Evolutionary conservation across 306 rosid species (phyloP).

Genomic region (Arachis stenosperma): DNA sequence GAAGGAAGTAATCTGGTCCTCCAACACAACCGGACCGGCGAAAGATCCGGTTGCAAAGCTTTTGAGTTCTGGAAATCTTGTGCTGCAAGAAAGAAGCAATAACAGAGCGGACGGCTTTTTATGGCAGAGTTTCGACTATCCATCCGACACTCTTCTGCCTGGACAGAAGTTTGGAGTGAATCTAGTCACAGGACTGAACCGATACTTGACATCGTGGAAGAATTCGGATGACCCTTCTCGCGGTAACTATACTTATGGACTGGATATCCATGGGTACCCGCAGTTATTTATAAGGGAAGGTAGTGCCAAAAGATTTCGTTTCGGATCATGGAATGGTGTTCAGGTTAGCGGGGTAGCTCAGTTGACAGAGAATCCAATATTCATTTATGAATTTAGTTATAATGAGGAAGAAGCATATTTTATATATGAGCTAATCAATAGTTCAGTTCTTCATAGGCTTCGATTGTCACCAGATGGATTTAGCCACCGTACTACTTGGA

Average conservation of each 20-base stretch:
- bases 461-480: not conserved
- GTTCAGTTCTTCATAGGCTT: not conserved
- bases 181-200: conserved; percentile 26
- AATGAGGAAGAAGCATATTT: not conserved
- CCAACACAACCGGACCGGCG: conserved; percentile 28
- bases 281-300: conserved; percentile 26
- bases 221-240: conserved; percentile 40
- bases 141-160: conserved; percentile 34
- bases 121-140: conserved; percentile 55
- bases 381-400: too few relatives aligned
- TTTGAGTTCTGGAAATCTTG: conserved; percentile 49
- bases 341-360: not conserved
- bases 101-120: not conserved
- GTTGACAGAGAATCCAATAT: not conserved
- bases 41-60: conserved; percentile 40
- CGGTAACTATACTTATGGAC: conserved; percentile 31
- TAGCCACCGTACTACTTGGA: not conserved
- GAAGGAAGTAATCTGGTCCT: conserved; percentile 43
- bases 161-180: conserved; percentile 45
- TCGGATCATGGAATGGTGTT: not conserved
- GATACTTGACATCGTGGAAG: conserved; percentile 39
- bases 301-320: not conserved
- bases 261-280: conserved; percentile 33
- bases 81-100: conserved; percentile 38
- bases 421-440: not conserved